Percentiles rank a stretch among this genome's conserved stretches.
These are phyloP conservation scores for Somion occarium DNA, from an alignment of 1,284 basidiomycete genomes.

Conservation along the genomic window DNA sequence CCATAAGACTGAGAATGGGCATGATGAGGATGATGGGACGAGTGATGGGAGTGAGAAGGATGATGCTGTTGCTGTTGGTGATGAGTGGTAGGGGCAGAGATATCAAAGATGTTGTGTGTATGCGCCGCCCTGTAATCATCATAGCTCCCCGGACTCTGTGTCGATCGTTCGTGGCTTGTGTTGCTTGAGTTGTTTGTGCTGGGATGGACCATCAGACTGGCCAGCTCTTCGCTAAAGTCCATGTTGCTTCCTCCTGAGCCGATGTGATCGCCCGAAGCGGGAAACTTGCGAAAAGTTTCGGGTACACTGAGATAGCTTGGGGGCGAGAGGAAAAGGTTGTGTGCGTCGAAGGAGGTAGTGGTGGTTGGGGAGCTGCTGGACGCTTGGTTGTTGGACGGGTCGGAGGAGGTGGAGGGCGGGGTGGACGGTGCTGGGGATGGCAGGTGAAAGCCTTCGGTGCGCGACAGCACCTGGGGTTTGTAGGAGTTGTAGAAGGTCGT, in stretches of 20 bases:
- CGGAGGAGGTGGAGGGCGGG: conserved; percentile 30
- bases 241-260: conserved; percentile 26
- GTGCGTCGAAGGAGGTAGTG: conserved; percentile 22
- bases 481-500: conserved; percentile 28
- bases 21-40: conserved; percentile 11
- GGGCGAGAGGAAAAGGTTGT: conserved; percentile 39
- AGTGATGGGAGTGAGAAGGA: conserved; percentile 15
- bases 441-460: conserved; percentile 64
- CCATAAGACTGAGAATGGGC: conserved; percentile 11
- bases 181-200: conserved; percentile 24
- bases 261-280: conserved; percentile 3
- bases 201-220: conserved; percentile 45
- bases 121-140: conserved; percentile 34
- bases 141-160: conserved; percentile 29
- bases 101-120: conserved; percentile 72
- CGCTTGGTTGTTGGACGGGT: conserved; percentile 17
- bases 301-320: conserved; percentile 36
- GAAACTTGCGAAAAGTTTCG: conserved; percentile 48
- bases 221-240: conserved; percentile 64
- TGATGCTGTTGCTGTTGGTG: conserved; percentile 19
- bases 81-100: conserved; percentile 41
- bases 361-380: conserved; percentile 8
- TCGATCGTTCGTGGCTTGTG: conserved; percentile 37
- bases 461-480: conserved; percentile 36
- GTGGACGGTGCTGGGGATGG: conserved; percentile 39